Evolutionary conservation across 345 rosid genomes (phyloP).

Genomic region (Eucalyptus rudis): DNA sequence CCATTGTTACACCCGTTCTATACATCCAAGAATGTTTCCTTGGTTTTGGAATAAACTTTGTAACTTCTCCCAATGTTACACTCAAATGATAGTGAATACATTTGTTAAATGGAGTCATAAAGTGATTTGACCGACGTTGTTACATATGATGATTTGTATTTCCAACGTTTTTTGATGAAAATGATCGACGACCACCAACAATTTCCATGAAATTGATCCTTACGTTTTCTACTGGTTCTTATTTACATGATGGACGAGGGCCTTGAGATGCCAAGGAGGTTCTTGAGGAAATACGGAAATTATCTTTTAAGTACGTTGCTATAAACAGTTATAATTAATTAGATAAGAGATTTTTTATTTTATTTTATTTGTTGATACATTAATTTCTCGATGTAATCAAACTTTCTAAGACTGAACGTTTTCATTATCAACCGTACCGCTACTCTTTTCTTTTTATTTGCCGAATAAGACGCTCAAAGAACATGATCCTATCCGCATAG

Average conservation of each 20-base stretch:
- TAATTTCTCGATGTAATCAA: background rate
- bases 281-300: no score
- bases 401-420: background rate
- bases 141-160: background rate
- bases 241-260: no score
- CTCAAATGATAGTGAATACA: background rate
- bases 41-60: background rate
- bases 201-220: no score
- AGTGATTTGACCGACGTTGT: no score
- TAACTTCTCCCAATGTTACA: background rate
- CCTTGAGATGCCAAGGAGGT: no score
- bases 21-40: background rate
- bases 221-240: no score
- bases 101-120: background rate
- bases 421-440: background rate
- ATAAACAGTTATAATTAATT: no score
- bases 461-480: background rate
- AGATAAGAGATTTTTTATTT: no score
- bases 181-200: no score
- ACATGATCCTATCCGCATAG: background rate
- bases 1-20: background rate
- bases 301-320: no score
- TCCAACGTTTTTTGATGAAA: background rate
- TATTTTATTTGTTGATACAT: background rate
- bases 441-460: background rate